Evolutionary conservation across 306 rosid genomes (phyloP), one percentile per base, ranked within the genome.

Genomic region (Cucumis hystrix): DNA sequence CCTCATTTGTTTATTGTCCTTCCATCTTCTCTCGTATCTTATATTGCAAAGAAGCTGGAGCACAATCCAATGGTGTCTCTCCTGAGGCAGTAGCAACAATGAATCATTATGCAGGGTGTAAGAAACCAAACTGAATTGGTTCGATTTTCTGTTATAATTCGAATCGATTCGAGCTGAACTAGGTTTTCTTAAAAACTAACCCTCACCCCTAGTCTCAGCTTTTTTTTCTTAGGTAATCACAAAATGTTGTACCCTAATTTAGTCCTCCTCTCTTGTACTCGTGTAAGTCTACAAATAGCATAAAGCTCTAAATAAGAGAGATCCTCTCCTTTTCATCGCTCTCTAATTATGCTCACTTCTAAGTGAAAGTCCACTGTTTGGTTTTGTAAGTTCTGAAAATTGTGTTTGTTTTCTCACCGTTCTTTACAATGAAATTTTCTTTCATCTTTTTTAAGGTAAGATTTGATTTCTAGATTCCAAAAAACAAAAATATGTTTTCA

Each of bases 61-160:
- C 99, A 74, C 99, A 96, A 78, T 96, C 99, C 83, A 92, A 69
- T 74, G 97, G 91, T 0, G 98, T 92, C 86, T 96, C 99, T 79
- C 99, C 99, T 96, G 84, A 73, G 78, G 6, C 55, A 20, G 70
- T 75, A 66, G 65, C 79, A 79, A 77, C 54, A 77, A 58, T 21
- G 10, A 61, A 33, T 13, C 33, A 17, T 73, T 73, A 73, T 51
- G 74, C 23, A 73, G 5, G 37, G 37, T 4, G 37, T 33, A 33
- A 33, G 37, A 33, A 33, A 33, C 4, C 5, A 33, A 33, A 33
- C 37, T 33, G 37, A 33, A 33, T 3, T 33, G 37, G 37, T 33
- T 33, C 37, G 5, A 33, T 33, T 33, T 33, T 33, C 37, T 33
- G 37, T 33, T 33, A 3, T 33, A 33, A 33, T 33, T 33, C 37